A percentile compares a stretch with the other conserved stretches of the same genome.
These are phyloP conservation scores for Aspergillus transmontanensis DNA, from an alignment of 2,329 filamentous ascomycete genomes.

Conservation along the genomic window DNA sequence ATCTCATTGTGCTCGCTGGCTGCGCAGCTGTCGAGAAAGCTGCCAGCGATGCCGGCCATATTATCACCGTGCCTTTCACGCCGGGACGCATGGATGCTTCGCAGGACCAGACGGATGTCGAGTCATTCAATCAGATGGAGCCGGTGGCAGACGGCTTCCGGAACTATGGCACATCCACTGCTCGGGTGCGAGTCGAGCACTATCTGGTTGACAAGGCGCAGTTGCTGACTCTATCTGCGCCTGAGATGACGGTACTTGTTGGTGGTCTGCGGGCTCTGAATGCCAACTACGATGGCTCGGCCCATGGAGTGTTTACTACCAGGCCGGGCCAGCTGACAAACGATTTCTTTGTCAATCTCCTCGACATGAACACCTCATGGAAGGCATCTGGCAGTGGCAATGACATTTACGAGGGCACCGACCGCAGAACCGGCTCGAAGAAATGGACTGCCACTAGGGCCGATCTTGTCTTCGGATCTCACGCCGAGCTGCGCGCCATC, in stretches of 20 bases:
- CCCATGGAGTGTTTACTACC: slow-evolving; percentile 68
- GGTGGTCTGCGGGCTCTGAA: slow-evolving; percentile 72
- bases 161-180: slow-evolving; percentile 69
- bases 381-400: slow-evolving; percentile 52
- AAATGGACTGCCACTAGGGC: slow-evolving; percentile 71
- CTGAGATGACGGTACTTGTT: slow-evolving; percentile 70
- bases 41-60: slow-evolving; percentile 41
- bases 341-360: slow-evolving; percentile 80
- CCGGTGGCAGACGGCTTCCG: slow-evolving; percentile 76
- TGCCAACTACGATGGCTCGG: slow-evolving; percentile 71
- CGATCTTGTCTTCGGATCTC: slow-evolving; percentile 73
- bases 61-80: slow-evolving; percentile 68
- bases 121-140: slow-evolving; percentile 67
- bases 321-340: slow-evolving; percentile 70
- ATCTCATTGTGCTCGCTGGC: slow-evolving; percentile 77
- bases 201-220: slow-evolving; percentile 72
- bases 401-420: slow-evolving; percentile 65
- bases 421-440: slow-evolving; percentile 66
- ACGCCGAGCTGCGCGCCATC: slow-evolving; percentile 71
- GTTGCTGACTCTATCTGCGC: slow-evolving; percentile 69
- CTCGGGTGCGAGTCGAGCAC: slow-evolving; percentile 67
- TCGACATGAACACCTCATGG: slow-evolving; percentile 69
- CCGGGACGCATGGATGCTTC: slow-evolving; percentile 73
- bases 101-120: slow-evolving; percentile 70
- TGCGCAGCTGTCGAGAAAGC: slow-evolving; percentile 73